Percentiles rank a stretch among this genome's conserved stretches.
Evolutionary conservation across 2,329 filamentous ascomycete genomes (phyloP).

Genomic region (Beauveria medogensis): DNA sequence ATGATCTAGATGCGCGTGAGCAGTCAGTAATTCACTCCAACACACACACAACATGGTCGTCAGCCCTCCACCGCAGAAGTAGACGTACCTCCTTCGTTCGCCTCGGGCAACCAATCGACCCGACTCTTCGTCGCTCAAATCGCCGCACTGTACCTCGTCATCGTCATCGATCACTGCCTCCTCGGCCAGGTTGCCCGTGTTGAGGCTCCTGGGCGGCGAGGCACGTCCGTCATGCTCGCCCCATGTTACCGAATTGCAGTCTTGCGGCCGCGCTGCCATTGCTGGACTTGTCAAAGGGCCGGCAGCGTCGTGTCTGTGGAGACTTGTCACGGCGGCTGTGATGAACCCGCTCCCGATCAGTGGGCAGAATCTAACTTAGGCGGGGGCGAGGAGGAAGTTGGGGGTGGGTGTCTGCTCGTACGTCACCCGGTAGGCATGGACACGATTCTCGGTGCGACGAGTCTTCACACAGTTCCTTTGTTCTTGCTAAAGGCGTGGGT

Average conservation of each 20-base stretch:
- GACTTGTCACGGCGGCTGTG: neutral
- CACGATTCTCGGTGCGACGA: neutral
- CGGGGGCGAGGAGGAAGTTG: neutral
- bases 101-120: constrained; percentile 17
- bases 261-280: constrained; percentile 2
- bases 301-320: neutral
- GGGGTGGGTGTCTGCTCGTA: neutral
- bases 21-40: neutral
- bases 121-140: constrained; percentile 22
- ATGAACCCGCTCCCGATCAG: neutral
- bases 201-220: neutral
- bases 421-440: neutral
- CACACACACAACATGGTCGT: no score
- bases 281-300: neutral
- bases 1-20: constrained; percentile 39
- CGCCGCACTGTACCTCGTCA: constrained; percentile 20
- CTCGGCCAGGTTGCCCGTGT: constrained; percentile 37
- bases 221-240: neutral
- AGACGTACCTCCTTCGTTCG: constrained; percentile 23
- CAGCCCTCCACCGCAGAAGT: neutral
- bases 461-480: neutral
- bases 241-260: neutral
- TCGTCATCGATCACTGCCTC: constrained; percentile 38
- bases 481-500: neutral
- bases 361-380: neutral